Evolutionary conservation across 2,329 filamentous ascomycete species (phyloP), one percentile per base, ranked within the genome.

Genomic region (Aspergillus novofumigatus): DNA sequence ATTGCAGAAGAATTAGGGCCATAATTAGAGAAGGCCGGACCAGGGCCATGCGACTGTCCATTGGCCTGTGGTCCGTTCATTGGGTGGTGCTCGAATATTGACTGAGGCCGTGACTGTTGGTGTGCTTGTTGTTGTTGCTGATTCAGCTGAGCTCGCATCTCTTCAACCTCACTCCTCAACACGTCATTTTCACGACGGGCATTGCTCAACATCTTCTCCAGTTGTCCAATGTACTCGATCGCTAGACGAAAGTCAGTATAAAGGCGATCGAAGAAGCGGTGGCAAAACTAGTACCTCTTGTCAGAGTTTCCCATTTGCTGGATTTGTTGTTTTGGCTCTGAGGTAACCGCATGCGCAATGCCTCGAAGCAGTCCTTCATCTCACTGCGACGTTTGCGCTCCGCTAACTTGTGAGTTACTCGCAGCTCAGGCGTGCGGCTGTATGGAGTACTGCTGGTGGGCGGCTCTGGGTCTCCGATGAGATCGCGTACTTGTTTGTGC

Each of bases 301-400:
- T 79, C 21, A 81, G 63, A 1, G 78, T 81, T 61, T 81, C 78
- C 78, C 78, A 80, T 68, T 81, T 81, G 66, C 78, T 80, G 7
- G 78, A 80, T 61, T 81, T 81, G 65, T 78, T 80, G 59, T 76
- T 78, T 61, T 79, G 77, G 54, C 68, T 73, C 17, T 75, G 69
- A 3, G 78, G 78, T 1, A 81, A 69, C 29, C 76, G 74, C 41
- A 72, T 64, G 29, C 78, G 72, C 47, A 81, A 64, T 21, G 72
- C 67, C 62, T 81, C 78, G 59, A 81, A 81, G 51, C 78, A 78
- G 62, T 80, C 77, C 58, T 81, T 81, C 78, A 81, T 81, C 60
- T 81, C 78, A 55, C 78, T 80, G 49, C 78, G 77, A 41, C 78
- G 77, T 64, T 81, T 81, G 17, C 78, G 72, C 68, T 81, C 78